A percentile compares a stretch with the other conserved stretches of the same genome.
These are phyloP conservation scores for Candida silvicultrix DNA, from an alignment of 805 yeast genomes.

Conservation along the genomic window DNA sequence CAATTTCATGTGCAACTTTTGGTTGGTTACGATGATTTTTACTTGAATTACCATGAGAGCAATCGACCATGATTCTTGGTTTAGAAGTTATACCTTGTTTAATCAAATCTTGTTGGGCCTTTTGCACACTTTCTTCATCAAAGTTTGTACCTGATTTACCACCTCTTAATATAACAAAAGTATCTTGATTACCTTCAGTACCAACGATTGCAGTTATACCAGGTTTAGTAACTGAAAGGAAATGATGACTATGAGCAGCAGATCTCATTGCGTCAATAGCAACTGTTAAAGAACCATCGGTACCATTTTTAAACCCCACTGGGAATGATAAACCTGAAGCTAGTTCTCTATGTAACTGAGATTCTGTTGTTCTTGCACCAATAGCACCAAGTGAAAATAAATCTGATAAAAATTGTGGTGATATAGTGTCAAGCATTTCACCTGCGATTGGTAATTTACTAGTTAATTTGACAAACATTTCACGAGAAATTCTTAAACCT, in stretches of 20 bases:
- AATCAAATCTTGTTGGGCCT: slow-evolving; percentile 54
- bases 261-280: slow-evolving; percentile 93
- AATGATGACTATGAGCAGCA: slow-evolving; percentile 90
- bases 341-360: slow-evolving; percentile 93
- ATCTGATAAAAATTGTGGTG: slow-evolving; percentile 93
- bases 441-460: slow-evolving; percentile 87
- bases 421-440: slow-evolving; percentile 96
- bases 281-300: slow-evolving; percentile 92
- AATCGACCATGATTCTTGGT: slow-evolving; percentile 88
- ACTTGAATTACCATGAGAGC: slow-evolving; percentile 94
- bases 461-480: slow-evolving; percentile 78
- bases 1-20: slow-evolving; percentile 69
- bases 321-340: slow-evolving; percentile 98
- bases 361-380: slow-evolving; percentile 98
- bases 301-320: slow-evolving; percentile 96
- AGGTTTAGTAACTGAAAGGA: slow-evolving; percentile 90
- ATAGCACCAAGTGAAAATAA: slow-evolving; percentile 95
- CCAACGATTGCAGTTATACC: slow-evolving; percentile 96
- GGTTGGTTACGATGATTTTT: slow-evolving; percentile 94
- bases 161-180: slow-evolving; percentile 91
- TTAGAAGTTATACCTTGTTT: slow-evolving; percentile 32
- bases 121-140: slow-evolving; percentile 67
- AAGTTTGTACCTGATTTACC: slow-evolving; percentile 91
- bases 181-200: slow-evolving; percentile 87
- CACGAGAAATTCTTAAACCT: slow-evolving; percentile 85